Conservation (phyloP, 345 rosid species). For the Fremontodendron californicum region DNA sequence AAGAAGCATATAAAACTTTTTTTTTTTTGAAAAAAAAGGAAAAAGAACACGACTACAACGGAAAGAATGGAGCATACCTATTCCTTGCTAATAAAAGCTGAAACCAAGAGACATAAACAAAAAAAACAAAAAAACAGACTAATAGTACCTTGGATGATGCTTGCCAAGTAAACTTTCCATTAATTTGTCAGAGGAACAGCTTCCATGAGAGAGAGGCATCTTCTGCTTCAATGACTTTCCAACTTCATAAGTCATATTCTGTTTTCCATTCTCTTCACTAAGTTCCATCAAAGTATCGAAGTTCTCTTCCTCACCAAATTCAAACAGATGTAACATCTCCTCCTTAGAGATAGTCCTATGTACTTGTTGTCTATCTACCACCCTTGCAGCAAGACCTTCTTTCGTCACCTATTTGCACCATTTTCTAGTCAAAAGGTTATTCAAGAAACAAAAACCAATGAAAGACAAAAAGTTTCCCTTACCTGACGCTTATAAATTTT, state of each 20-base stretch:
- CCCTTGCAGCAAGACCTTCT: constrained; percentile 99
- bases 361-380: constrained; percentile 98
- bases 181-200: constrained; percentile 80
- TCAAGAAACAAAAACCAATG: constrained; percentile 14
- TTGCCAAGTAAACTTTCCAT: constrained; percentile 78
- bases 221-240: constrained; percentile 54
- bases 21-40: background rate
- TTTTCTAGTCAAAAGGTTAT: constrained; percentile 15
- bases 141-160: constrained; percentile 65
- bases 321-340: constrained; percentile 98
- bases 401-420: constrained; percentile 74
- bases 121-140: background rate
- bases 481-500: constrained; percentile 99
- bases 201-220: constrained; percentile 43
- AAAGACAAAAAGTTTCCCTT: constrained; percentile 20
- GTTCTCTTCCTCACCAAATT: constrained; percentile 89
- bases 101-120: background rate
- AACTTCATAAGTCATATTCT: constrained; percentile 18
- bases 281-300: constrained; percentile 48
- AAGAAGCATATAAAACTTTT: background rate
- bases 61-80: background rate
- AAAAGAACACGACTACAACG: background rate
- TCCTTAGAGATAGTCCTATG: constrained; percentile 93
- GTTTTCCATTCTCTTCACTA: constrained; percentile 37
- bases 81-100: background rate